Conservation (phyloP, 441 rosid species). For the Syzygium malaccense region DNA sequence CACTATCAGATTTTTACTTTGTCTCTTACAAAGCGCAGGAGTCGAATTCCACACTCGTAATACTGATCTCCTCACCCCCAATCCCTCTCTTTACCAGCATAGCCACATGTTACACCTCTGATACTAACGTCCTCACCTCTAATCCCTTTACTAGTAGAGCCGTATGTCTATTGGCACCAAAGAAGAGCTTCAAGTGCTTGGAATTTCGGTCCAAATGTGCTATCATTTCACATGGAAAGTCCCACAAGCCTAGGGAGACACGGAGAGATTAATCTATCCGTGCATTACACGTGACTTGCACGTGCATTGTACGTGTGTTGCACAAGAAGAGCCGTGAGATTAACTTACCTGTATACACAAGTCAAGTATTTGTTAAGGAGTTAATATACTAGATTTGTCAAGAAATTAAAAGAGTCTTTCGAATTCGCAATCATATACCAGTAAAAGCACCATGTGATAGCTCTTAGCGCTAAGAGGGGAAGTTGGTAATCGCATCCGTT, state of each 20-base stretch:
- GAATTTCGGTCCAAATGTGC: neutral
- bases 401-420: neutral
- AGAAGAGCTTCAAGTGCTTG: neutral
- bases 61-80: too few species aligned
- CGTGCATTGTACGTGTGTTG: neutral
- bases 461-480: neutral
- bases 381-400: neutral
- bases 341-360: neutral
- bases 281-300: neutral
- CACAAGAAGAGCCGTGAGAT: neutral
- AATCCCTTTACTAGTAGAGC: too few species aligned
- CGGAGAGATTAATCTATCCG: neutral
- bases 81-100: too few species aligned
- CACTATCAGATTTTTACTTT: too few species aligned
- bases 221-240: neutral
- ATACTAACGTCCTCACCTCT: too few species aligned
- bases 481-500: conserved; percentile 26
- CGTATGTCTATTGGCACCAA: neutral
- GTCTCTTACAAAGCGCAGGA: too few species aligned
- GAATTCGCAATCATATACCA: neutral
- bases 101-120: too few species aligned
- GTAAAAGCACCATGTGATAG: neutral
- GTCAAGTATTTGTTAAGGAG: neutral
- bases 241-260: neutral
- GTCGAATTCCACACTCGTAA: too few species aligned